phyloP scores from a whole-genome alignment of 2,329 filamentous ascomycete genomes.

The Bertia moriformis region DNA sequence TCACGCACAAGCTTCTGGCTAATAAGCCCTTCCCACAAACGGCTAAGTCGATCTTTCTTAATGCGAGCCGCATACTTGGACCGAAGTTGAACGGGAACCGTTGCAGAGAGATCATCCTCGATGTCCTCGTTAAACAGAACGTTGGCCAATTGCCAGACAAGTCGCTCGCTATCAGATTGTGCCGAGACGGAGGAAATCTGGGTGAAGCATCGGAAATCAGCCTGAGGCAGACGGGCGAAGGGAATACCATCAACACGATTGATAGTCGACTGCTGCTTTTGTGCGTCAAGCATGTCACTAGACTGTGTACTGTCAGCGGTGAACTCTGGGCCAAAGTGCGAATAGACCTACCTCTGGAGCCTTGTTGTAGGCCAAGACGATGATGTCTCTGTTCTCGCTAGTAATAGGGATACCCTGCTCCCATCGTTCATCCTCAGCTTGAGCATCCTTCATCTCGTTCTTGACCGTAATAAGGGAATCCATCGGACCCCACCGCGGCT shows the following conservation, averaged over 20 bases:
- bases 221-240: slow-evolving; percentile 4
- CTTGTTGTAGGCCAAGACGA: not conserved
- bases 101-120: not conserved
- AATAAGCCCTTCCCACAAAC: slow-evolving; percentile 53
- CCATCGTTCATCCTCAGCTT: slow-evolving; percentile 8
- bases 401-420: not conserved
- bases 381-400: slow-evolving; percentile 2
- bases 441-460: slow-evolving; percentile 13
- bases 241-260: slow-evolving; percentile 7
- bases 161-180: slow-evolving; percentile 46
- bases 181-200: slow-evolving; percentile 13
- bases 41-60: slow-evolving; percentile 51
- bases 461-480: slow-evolving; percentile 55
- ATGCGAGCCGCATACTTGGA: slow-evolving; percentile 14
- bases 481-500: slow-evolving; percentile 65
- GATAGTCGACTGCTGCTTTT: slow-evolving; percentile 40
- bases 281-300: slow-evolving; percentile 35
- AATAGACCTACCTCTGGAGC: slow-evolving; percentile 4
- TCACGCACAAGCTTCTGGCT: slow-evolving; percentile 38
- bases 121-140: slow-evolving; percentile 64
- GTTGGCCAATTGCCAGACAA: slow-evolving; percentile 73
- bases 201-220: not conserved
- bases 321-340: slow-evolving; percentile 10
- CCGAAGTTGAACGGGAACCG: not conserved
- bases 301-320: slow-evolving; percentile 26